Percentiles rank a stretch among this genome's conserved stretches.
These are phyloP conservation scores for Penicillium sp. DNA, from an alignment of 2,329 filamentous ascomycete genomes.

Conservation along the genomic window DNA sequence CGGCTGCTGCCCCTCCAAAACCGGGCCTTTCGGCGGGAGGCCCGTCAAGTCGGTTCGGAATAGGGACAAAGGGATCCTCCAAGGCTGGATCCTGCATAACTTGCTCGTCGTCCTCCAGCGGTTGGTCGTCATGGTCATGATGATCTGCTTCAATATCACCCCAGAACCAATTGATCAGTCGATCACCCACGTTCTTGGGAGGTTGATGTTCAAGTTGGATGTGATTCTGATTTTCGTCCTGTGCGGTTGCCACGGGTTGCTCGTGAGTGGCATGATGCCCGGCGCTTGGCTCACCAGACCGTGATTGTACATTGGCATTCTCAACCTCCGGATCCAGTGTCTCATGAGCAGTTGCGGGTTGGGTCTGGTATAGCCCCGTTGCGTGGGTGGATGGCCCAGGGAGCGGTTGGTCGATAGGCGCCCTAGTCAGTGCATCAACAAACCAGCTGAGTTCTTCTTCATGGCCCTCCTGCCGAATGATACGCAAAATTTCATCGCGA, in stretches of 20 bases:
- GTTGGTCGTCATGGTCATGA: slow-evolving; percentile 42
- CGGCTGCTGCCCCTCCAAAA: slow-evolving; percentile 45
- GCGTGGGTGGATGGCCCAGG: slow-evolving; percentile 10
- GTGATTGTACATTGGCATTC: not conserved
- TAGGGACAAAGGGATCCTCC: slow-evolving; percentile 64
- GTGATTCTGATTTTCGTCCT: not conserved
- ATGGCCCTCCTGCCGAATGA: slow-evolving; percentile 64
- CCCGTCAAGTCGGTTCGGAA: slow-evolving; percentile 42
- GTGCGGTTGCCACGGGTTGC: slow-evolving; percentile 5
- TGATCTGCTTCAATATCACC: slow-evolving; percentile 41
- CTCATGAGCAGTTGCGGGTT: not conserved
- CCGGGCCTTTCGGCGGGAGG: slow-evolving; percentile 12
- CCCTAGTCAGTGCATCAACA: slow-evolving; percentile 56
- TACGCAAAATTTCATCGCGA: slow-evolving; percentile 60
- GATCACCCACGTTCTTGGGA: slow-evolving; percentile 31
- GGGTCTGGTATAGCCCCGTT: not conserved
- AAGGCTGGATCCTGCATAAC: slow-evolving; percentile 62
- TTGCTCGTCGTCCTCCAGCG: slow-evolving; percentile 60
- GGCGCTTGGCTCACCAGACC: not conserved
- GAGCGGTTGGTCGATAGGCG: slow-evolving; percentile 19
- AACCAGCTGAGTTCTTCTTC: slow-evolving; percentile 63
- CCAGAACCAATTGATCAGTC: slow-evolving; percentile 51
- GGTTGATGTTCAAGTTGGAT: slow-evolving; percentile 20
- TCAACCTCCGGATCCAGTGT: not conserved
- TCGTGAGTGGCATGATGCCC: not conserved